These are phyloP conservation scores for Trichoderma koningii DNA, from an alignment of 2,329 filamentous ascomycete genomes.

Conservation along the genomic window DNA sequence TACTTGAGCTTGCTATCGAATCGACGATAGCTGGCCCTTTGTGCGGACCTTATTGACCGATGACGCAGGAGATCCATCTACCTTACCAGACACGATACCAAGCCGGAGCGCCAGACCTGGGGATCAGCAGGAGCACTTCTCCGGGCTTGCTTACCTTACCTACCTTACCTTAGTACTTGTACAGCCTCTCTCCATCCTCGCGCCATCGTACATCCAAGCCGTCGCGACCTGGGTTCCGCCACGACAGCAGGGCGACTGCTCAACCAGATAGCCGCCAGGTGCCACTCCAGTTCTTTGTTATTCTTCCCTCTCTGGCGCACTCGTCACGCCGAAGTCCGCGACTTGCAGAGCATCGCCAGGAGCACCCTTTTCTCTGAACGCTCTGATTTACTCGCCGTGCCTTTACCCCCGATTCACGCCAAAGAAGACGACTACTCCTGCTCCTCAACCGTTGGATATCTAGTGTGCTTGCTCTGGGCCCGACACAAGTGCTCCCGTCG, in stretches of 20 bases:
- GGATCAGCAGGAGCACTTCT: conserved; percentile 17
- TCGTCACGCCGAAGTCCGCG: neutral
- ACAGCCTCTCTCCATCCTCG: neutral
- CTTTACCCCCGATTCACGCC: neutral
- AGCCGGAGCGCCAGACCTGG: conserved; percentile 7
- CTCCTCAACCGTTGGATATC: conserved; percentile 7
- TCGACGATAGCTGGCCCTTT: conserved; percentile 28
- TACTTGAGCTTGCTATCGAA: conserved; percentile 8
- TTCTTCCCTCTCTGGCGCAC: neutral
- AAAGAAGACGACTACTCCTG: neutral
- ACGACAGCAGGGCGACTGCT: conserved; percentile 7
- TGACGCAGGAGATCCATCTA: conserved; percentile 11
- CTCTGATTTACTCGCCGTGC: neutral
- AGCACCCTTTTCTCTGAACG: neutral
- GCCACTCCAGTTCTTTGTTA: no score
- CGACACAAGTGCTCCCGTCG: neutral
- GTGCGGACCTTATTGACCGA: conserved; percentile 22
- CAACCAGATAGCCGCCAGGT: neutral
- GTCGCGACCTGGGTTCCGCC: neutral
- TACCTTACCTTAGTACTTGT: neutral
- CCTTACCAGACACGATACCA: conserved; percentile 15
- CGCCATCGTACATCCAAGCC: neutral
- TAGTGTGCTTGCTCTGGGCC: neutral
- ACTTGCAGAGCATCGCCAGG: neutral
- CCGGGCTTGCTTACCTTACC: neutral